Evolutionary conservation across 2,329 filamentous ascomycete species (phyloP).

Genomic region (Colletotrichum shisoi): DNA sequence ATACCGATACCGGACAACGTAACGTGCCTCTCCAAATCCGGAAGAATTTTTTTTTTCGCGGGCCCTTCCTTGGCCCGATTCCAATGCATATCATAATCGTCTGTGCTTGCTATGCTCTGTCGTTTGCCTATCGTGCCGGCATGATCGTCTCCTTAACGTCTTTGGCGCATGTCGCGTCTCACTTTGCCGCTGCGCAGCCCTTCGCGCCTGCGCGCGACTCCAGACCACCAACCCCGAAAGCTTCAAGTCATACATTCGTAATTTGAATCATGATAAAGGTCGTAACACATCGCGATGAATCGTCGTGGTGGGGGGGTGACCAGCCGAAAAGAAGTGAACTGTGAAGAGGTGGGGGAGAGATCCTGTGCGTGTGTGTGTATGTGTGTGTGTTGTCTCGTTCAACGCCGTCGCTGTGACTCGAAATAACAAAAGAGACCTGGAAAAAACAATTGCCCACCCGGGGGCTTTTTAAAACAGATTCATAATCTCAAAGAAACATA

Average conservation of each 20-base stretch:
- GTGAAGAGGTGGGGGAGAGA: slow-evolving; percentile 10
- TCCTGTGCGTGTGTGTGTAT: slow-evolving; percentile 5
- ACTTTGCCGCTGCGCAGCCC: slow-evolving; percentile 32
- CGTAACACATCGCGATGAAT: slow-evolving; percentile 40
- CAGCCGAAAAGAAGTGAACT: slow-evolving; percentile 39
- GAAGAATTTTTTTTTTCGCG: slow-evolving; percentile 12
- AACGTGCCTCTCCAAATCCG: slow-evolving; percentile 27
- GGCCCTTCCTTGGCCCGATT: slow-evolving; percentile 20
- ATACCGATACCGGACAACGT: slow-evolving; percentile 29
- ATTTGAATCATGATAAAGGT: slow-evolving; percentile 40
- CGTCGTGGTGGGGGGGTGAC: slow-evolving; percentile 38
- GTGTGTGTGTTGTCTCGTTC: slow-evolving; percentile 38
- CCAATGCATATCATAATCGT: slow-evolving; percentile 37
- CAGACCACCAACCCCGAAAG: slow-evolving; percentile 33
- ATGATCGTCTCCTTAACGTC: slow-evolving; percentile 38
- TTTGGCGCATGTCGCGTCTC: slow-evolving; percentile 34
- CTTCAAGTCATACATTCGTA: slow-evolving; percentile 41
- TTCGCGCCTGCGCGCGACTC: slow-evolving; percentile 31
- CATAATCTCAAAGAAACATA: slow-evolving; percentile 24
- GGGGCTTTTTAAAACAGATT: slow-evolving; percentile 25
- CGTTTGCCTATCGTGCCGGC: slow-evolving; percentile 40
- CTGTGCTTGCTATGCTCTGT: slow-evolving; percentile 39
- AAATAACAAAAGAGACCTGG: slow-evolving; percentile 38
- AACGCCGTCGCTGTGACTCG: slow-evolving; percentile 41
- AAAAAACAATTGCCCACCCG: slow-evolving; percentile 23